These are phyloP conservation scores for Nicotiana otophora DNA, from an alignment of 257 asterid species.

Conservation along the genomic window DNA sequence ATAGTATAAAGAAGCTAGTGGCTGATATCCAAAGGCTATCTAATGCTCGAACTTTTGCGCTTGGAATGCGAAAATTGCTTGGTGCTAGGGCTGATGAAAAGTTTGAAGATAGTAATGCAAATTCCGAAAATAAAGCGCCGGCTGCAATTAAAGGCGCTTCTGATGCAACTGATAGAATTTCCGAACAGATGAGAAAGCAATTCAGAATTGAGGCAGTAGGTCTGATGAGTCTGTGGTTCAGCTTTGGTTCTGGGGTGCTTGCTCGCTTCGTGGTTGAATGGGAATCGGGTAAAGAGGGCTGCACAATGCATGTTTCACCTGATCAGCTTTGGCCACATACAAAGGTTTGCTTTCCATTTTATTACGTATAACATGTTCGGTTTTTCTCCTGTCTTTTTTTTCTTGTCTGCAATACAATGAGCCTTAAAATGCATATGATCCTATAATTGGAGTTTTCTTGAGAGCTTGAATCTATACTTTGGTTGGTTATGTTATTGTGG, in stretches of 20 bases:
- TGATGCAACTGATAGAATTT: conserved; percentile 60
- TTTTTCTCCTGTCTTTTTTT: neutral
- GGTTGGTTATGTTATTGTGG: neutral
- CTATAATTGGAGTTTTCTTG: neutral
- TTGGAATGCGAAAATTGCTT: conserved; percentile 82
- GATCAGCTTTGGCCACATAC: conserved; percentile 99
- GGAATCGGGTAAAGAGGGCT: conserved; percentile 96
- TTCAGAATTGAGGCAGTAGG: conserved; percentile 98
- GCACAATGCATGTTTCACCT: conserved; percentile 98
- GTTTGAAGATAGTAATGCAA: conserved; percentile 47
- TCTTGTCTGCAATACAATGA: neutral
- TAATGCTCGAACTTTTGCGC: conserved; percentile 83
- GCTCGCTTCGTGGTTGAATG: conserved; percentile 99
- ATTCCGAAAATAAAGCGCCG: conserved; percentile 48
- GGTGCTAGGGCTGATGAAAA: conserved; percentile 86
- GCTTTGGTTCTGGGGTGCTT: conserved; percentile 88
- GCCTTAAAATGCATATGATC: neutral
- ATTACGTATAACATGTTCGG: neutral
- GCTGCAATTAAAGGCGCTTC: conserved; percentile 42
- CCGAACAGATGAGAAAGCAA: conserved; percentile 82
- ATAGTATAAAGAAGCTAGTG: conserved; percentile 76
- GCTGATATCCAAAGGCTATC: conserved; percentile 94
- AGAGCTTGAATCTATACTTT: neutral
- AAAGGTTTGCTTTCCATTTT: conserved; percentile 49
- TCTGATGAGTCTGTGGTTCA: conserved; percentile 94